Percentiles rank a stretch among this genome's conserved stretches.
Evolutionary conservation across 306 rosid genomes (phyloP).

Genomic region (Trichosanthes cucumerina): DNA sequence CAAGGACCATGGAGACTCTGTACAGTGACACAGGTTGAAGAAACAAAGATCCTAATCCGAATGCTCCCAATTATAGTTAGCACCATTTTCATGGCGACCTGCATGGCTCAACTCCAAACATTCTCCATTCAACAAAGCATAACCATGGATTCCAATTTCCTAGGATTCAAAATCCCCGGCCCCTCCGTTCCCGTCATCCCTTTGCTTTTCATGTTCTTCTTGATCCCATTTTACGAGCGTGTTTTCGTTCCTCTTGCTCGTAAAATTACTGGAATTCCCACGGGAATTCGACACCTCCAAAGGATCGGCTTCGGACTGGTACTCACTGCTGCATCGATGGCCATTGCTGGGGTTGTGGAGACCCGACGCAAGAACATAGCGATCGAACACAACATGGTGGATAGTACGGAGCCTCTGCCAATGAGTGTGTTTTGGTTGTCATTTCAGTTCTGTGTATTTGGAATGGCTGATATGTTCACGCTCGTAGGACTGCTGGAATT

Average conservation of each 20-base stretch:
- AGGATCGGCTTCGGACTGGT: conserved; percentile 61
- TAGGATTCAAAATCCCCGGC: conserved; percentile 53
- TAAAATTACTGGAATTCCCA: conserved; percentile 62
- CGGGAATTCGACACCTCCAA: conserved; percentile 76
- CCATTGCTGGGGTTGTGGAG: conserved; percentile 44
- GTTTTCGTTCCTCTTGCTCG: conserved; percentile 59
- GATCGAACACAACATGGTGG: conserved; percentile 45
- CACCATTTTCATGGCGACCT: conserved; percentile 74
- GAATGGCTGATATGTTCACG: conserved; percentile 61
- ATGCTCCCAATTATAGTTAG: conserved; percentile 78
- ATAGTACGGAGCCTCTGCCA: conserved; percentile 44
- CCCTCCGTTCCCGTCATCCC: conserved; percentile 71
- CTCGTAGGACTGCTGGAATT: conserved; percentile 61
- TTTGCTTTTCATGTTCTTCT: conserved; percentile 36
- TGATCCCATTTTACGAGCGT: conserved; percentile 59
- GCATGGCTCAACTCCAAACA: conserved; percentile 84
- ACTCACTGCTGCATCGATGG: conserved; percentile 60
- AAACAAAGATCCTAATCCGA: conserved; percentile 68
- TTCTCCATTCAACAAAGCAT: conserved; percentile 63
- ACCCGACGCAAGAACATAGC: conserved; percentile 44
- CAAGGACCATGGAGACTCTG: conserved; percentile 54
- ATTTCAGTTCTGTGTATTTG: conserved; percentile 55
- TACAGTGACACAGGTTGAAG: conserved; percentile 81
- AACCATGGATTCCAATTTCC: conserved; percentile 44
- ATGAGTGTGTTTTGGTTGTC: conserved; percentile 73